phyloP scores from a whole-genome alignment of 805 yeast genomes.

The Teunomyces atbi region DNA sequence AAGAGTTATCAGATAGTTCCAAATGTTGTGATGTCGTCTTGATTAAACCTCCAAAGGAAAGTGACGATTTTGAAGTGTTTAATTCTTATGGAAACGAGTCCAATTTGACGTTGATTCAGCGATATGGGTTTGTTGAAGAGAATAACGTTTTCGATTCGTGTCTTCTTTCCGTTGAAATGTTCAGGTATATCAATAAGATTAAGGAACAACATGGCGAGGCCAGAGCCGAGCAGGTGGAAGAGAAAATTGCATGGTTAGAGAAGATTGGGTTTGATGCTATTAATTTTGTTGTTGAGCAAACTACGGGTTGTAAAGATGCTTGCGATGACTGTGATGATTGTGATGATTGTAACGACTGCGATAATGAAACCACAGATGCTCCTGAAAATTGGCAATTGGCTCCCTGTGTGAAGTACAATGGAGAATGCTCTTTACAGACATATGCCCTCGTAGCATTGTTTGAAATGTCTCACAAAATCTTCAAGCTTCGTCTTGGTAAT shows the following conservation, averaged over 20 bases:
- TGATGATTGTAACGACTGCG: constrained; percentile 17
- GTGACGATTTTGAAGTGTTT: constrained; percentile 57
- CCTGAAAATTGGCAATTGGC: constrained; percentile 47
- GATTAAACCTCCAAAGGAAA: constrained; percentile 39
- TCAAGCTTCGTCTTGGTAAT: constrained; percentile 20
- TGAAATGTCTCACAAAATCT: constrained; percentile 26
- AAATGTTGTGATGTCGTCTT: constrained; percentile 72
- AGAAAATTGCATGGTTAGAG: constrained; percentile 50
- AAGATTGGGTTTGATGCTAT: constrained; percentile 41
- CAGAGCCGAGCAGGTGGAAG: constrained; percentile 29
- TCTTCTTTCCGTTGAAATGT: constrained; percentile 53
- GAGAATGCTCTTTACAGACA: constrained; percentile 45
- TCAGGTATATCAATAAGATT: constrained; percentile 27
- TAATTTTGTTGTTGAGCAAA: constrained; percentile 19
- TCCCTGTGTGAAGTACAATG: constrained; percentile 38
- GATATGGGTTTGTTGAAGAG: constrained; percentile 75
- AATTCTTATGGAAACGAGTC: constrained; percentile 78
- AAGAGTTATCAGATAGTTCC: constrained; percentile 32
- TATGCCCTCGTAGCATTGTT: constrained; percentile 34
- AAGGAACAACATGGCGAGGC: constrained; percentile 22
- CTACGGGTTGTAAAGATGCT: constrained; percentile 5
- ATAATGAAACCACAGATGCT: constrained; percentile 18
- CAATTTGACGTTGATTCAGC: constrained; percentile 63
- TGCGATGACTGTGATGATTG: constrained; percentile 11
- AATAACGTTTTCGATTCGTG: constrained; percentile 50